A percentile compares a stretch with the other conserved stretches of the same genome.
phyloP scores from a whole-genome alignment of 169 alveolate species.

The Plasmodium ovale region DNA sequence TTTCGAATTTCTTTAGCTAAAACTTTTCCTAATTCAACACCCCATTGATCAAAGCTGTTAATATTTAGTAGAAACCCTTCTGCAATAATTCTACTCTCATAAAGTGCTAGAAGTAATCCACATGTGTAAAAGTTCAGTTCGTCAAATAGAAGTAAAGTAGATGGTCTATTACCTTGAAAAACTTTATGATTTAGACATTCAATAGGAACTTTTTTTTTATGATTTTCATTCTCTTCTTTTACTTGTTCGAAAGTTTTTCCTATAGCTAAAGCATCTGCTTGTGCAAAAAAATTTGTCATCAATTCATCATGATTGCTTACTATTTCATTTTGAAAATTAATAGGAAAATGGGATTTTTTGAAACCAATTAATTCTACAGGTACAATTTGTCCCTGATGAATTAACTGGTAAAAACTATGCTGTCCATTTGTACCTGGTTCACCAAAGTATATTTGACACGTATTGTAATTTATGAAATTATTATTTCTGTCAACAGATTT shows the following conservation, averaged over 20 bases:
- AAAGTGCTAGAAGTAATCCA: slow-evolving; percentile 96
- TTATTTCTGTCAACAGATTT: slow-evolving; percentile 92
- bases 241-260: slow-evolving; percentile 93
- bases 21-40: slow-evolving; percentile 95
- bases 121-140: slow-evolving; percentile 91
- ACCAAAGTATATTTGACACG: slow-evolving; percentile 98
- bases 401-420: slow-evolving; percentile 96
- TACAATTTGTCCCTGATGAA: slow-evolving; percentile 97
- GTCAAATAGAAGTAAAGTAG: slow-evolving; percentile 90
- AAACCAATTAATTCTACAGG: slow-evolving; percentile 99
- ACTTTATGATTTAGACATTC: slow-evolving; percentile 92
- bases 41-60: slow-evolving; percentile 98
- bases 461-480: slow-evolving; percentile 80
- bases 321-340: slow-evolving; percentile 74
- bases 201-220: slow-evolving; percentile 86
- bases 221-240: slow-evolving; percentile 77
- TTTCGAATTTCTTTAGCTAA: slow-evolving; percentile 83
- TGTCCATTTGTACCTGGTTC: slow-evolving; percentile 99
- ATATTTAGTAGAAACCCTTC: slow-evolving; percentile 97
- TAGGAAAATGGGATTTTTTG: slow-evolving; percentile 92
- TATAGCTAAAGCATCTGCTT: slow-evolving; percentile 99
- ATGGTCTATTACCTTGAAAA: slow-evolving; percentile 98
- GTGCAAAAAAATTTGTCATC: slow-evolving; percentile 99
- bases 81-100: slow-evolving; percentile 98
- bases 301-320: slow-evolving; percentile 95